Evolutionary conservation across 306 rosid genomes (phyloP), one percentile per base, ranked within the genome.

Genomic region (Gastrolobium villosum): DNA sequence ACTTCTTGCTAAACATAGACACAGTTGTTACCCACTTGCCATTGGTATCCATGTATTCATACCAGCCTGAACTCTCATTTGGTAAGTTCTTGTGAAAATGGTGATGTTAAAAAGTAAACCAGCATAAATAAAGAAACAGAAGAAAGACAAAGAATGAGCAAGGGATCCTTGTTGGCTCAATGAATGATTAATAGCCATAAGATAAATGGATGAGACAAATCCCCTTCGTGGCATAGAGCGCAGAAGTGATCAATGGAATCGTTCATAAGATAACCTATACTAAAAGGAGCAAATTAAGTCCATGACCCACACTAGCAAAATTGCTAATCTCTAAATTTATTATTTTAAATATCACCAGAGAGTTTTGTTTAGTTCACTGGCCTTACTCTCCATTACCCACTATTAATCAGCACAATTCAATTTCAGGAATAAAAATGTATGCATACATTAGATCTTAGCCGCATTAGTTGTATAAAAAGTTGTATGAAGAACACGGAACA

Each of bases 1-100:
- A 52, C 72, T 48, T 62, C 50, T 62, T 62, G 72, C 79, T 37
- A 62, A 48, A 37, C 49, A 75, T 10, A 5, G 30, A 59, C 10
- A 15, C 14, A 60, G 0, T 8, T 26, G 7, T 70, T 28, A 43
- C 40, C 39, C 37, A 59, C 50, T 76, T 76, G 32, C 72, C 53
- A 36, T 9, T 9, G 53, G 6, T 62, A 39, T 64, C 53, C 62
- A 49, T 36, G 53, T 37, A 73, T 26, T 26, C 6, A 41, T 57
- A 41, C 4, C 7, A 46, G 48, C 11, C 43, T 14, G 26, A 30
- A 59, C 41, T 74, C 57, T 32, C 60, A 15, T 66, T 52, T 14
- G 32, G 4, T 39, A 64, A 48, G 31, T 14, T 63, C 11, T 37
- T 35, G 67, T 62, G 67, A 48, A 26, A 32, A 20, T 20, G 26